Evolutionary conservation across 176 grass and related monocot species (phyloP).

Genomic region (Eremochloa ophiuroides): DNA sequence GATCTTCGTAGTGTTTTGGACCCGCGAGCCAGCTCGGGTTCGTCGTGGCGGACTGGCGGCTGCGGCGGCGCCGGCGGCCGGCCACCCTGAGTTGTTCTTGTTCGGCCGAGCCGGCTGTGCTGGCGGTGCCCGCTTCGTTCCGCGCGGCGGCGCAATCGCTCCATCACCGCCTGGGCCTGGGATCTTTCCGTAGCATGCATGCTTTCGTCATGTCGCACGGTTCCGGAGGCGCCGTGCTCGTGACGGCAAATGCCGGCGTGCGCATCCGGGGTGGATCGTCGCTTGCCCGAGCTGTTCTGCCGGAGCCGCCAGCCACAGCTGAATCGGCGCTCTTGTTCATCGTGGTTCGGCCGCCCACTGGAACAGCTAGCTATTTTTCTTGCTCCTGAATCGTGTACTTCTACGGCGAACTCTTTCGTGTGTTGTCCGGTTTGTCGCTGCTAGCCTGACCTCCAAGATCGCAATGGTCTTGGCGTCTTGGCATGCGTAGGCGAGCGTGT

Average conservation of each 20-base stretch:
- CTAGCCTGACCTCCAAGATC: conserved; percentile 21
- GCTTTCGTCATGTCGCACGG: conserved; percentile 42
- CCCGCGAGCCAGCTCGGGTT: neutral
- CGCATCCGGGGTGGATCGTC: conserved; percentile 33
- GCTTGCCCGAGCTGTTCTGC: neutral
- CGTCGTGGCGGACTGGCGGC: neutral
- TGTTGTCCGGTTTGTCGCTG: neutral
- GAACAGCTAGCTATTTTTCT: conserved; percentile 13
- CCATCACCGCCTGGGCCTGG: conserved; percentile 14
- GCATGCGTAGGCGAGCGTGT: neutral
- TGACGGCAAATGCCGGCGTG: conserved; percentile 27
- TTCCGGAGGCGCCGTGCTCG: conserved; percentile 30
- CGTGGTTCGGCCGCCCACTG: conserved; percentile 15
- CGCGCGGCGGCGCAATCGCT: neutral
- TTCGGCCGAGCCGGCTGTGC: neutral
- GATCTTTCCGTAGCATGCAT: conserved; percentile 52
- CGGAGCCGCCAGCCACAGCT: neutral
- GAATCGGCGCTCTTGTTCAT: conserved; percentile 21
- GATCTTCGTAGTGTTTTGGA: conserved; percentile 32
- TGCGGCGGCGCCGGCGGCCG: neutral
- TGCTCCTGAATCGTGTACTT: conserved; percentile 27
- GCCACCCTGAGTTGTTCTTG: neutral
- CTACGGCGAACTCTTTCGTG: conserved; percentile 11
- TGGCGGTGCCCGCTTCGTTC: neutral
- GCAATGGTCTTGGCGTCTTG: neutral